Evolutionary conservation across 306 rosid genomes (phyloP), one percentile per base, ranked within the genome.

Genomic region (Lathyrus sativus): DNA sequence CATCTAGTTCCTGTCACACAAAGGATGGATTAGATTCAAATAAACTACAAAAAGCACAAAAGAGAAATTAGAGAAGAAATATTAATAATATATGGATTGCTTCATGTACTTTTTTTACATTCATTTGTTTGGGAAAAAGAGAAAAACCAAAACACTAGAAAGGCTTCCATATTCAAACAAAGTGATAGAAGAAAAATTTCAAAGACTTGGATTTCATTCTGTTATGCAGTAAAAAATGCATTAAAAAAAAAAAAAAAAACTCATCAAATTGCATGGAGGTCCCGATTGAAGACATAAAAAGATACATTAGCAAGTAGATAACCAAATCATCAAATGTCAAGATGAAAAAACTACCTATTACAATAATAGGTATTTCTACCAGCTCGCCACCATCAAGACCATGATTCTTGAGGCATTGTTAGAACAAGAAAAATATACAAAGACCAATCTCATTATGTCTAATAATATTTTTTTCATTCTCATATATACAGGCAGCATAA

Each of bases 1-100:
- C 99, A 70, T 76, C 77, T 62, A 90, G 17, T 2, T 93, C 97
- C 99, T 93, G 61, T 57, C 19, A 61, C 29, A 29, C 38, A 65
- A n/a, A 56, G 38, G 50, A 11, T 28, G 42, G 31, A 62, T 19
- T 15, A 29, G 78, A 43, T 55, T 11, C 35, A 59, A 53, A 24
- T 50, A 46, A 65, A 61, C 42, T 48, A 70, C 54, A 39, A 14
- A 35, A 51, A 19, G 41, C 68, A 28, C 42, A 38, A 28, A 51
- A 18, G 13, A 41, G 9, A 17, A 44, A 13, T 57, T 18, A 28
- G 58, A 11, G 5, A 31, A 78, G 28, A 72, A 58, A 60, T 29
- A 29, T 65, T 29, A 71, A 58, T 22, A 48, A 31, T 10, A 24
- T 49, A 51, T 6, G 54, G 4, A 28, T 28, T 41, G 56, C 9